Evolutionary conservation across 139 green algal species (phyloP).

Genomic region (Chara braunii): DNA sequence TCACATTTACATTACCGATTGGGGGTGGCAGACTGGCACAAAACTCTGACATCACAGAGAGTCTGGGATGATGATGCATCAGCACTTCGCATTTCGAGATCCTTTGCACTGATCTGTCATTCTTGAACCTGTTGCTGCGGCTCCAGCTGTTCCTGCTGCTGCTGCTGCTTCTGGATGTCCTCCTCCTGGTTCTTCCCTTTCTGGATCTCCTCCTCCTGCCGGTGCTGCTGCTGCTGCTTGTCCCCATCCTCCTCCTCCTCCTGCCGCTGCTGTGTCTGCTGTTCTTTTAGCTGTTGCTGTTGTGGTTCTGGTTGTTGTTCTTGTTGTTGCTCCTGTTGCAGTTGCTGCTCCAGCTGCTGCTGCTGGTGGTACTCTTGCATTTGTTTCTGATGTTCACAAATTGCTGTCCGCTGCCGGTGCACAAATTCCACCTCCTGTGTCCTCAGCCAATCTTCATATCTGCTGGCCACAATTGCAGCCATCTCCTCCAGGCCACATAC

Average conservation of each 20-base stretch:
- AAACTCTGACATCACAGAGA: too few species aligned
- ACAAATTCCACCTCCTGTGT: slow-evolving; percentile 8
- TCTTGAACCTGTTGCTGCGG: neutral
- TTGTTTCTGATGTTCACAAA: too few species aligned
- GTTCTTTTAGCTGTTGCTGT: neutral
- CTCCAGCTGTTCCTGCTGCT: slow-evolving; percentile 2
- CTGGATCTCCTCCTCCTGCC: neutral
- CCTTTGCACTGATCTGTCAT: too few species aligned
- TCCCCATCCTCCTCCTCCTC: neutral
- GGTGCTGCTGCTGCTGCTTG: neutral
- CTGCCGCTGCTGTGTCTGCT: neutral
- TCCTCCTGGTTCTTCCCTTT: neutral
- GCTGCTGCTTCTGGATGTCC: neutral
- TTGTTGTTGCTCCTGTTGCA: neutral
- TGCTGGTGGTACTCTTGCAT: too few species aligned
- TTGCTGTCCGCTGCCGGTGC: neutral
- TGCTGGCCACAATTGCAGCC: slow-evolving; percentile 18
- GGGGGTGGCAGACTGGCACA: too few species aligned
- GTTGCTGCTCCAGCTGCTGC: too few species aligned
- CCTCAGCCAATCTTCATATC: slow-evolving; percentile 1
- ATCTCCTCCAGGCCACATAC: slow-evolving; percentile 23
- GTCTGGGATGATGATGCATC: too few species aligned
- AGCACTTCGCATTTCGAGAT: too few species aligned
- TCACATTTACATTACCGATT: too few species aligned
- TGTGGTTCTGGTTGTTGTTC: neutral